These are phyloP conservation scores for Trametes cingulata DNA, from an alignment of 768 basidiomycete genomes.

Conservation along the genomic window DNA sequence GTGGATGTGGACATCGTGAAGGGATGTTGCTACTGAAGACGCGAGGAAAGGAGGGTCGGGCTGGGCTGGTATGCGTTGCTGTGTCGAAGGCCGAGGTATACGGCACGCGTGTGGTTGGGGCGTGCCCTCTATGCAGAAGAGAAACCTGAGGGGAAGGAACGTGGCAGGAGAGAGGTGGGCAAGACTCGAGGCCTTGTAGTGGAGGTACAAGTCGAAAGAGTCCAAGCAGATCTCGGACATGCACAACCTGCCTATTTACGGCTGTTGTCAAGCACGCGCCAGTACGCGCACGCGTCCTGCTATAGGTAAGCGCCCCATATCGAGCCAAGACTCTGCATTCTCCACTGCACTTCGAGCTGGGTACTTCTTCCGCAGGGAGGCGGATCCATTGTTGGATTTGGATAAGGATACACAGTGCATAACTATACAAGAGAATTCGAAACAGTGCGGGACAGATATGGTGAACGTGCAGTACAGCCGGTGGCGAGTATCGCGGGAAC, in stretches of 20 bases:
- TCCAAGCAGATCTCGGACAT: conserved; percentile 10
- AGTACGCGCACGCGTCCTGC: conserved; percentile 20
- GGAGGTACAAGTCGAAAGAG: conserved; percentile 5
- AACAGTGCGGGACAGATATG: background rate
- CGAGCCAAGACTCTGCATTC: background rate
- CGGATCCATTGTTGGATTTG: background rate
- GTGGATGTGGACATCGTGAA: conserved; percentile 70
- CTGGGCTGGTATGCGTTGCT: conserved; percentile 3
- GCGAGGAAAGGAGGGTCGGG: conserved; percentile 17
- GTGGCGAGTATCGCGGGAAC: background rate
- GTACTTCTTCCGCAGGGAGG: too few relatives aligned
- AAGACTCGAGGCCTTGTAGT: conserved; percentile 9
- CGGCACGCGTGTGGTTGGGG: conserved; percentile 15
- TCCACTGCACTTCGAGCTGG: too few relatives aligned
- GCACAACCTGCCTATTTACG: conserved; percentile 23
- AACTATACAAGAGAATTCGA: conserved; percentile 9
- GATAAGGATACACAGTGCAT: conserved; percentile 14
- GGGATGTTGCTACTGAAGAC: conserved; percentile 28
- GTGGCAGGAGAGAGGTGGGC: conserved; percentile 8
- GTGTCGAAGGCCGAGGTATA: conserved; percentile 20
- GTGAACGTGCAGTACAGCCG: background rate
- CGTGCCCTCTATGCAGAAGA: conserved; percentile 22
- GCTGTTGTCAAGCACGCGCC: conserved; percentile 31
- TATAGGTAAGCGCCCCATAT: conserved; percentile 18
- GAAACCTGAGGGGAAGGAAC: conserved; percentile 14